A percentile compares a stretch with the other conserved stretches of the same genome.
These are phyloP conservation scores for Podaxis sp. DNA, from an alignment of 768 basidiomycete species.

Conservation along the genomic window DNA sequence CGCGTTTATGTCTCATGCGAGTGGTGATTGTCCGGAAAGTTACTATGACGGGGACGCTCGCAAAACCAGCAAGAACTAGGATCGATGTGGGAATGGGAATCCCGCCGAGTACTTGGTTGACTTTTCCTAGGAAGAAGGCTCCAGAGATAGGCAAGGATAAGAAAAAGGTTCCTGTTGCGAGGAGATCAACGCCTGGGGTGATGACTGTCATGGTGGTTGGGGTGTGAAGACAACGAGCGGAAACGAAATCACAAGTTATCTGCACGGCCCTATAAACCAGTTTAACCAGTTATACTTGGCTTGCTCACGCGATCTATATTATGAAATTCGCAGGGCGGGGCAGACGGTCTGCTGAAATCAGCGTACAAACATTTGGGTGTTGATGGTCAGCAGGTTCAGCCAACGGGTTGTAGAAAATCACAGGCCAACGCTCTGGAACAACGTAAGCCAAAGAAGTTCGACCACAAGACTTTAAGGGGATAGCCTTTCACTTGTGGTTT, in stretches of 20 bases:
- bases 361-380: neutral
- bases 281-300: neutral
- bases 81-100: constrained; percentile 36
- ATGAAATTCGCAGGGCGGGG: neutral
- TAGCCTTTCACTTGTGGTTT: neutral
- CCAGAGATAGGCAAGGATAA: constrained; percentile 17
- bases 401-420: constrained; percentile 1
- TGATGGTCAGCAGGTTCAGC: neutral
- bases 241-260: neutral
- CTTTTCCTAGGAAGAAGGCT: constrained; percentile 13
- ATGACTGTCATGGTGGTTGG: constrained; percentile 22
- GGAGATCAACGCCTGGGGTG: constrained; percentile 35
- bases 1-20: constrained; percentile 28
- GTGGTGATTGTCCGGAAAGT: constrained; percentile 28
- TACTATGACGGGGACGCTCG: constrained; percentile 32
- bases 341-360: neutral
- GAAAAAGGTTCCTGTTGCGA: constrained; percentile 23
- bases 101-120: constrained; percentile 15
- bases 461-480: neutral
- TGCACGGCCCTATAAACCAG: neutral
- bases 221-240: neutral
- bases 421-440: neutral
- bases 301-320: neutral
- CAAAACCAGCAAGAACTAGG: constrained; percentile 26
- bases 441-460: neutral